Evolutionary conservation across 345 rosid species (phyloP).

Genomic region (Sisymbrium irio): DNA sequence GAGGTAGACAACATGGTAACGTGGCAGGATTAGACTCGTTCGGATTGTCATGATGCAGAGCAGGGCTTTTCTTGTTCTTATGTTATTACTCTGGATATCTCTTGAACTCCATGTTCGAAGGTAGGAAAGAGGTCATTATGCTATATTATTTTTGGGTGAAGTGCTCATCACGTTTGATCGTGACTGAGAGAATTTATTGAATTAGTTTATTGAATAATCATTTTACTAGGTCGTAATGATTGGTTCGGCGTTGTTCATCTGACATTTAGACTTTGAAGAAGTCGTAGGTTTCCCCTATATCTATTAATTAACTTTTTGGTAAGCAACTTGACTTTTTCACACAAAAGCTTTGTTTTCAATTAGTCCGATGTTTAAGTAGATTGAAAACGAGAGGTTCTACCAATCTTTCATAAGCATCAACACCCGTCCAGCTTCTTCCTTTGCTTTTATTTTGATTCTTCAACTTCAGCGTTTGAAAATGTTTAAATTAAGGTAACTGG

Average conservation of each 20-base stretch:
- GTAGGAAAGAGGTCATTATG: background rate
- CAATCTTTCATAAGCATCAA: background rate
- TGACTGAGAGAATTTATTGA: background rate
- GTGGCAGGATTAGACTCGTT: background rate
- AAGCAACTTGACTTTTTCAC: conserved; percentile 15
- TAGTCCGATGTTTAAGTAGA: background rate
- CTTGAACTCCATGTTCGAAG: background rate
- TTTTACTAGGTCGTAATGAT: conserved; percentile 19
- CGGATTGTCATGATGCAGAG: conserved; percentile 11
- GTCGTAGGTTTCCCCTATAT: background rate
- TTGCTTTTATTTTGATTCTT: background rate
- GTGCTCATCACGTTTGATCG: conserved; percentile 32
- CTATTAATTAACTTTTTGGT: conserved; percentile 5
- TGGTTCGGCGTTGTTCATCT: conserved; percentile 33
- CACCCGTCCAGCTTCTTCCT: background rate
- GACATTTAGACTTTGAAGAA: conserved; percentile 27
- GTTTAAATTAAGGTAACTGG: too few species aligned
- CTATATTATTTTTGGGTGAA: background rate
- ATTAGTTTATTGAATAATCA: background rate
- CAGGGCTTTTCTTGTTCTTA: background rate
- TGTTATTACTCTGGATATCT: conserved; percentile 4
- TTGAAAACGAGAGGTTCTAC: background rate
- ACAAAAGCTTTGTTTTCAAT: background rate
- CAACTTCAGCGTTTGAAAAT: too few species aligned
- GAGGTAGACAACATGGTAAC: background rate